These are phyloP conservation scores for Apiotrichum gracile DNA, from an alignment of 1,284 basidiomycete species.

Conservation along the genomic window DNA sequence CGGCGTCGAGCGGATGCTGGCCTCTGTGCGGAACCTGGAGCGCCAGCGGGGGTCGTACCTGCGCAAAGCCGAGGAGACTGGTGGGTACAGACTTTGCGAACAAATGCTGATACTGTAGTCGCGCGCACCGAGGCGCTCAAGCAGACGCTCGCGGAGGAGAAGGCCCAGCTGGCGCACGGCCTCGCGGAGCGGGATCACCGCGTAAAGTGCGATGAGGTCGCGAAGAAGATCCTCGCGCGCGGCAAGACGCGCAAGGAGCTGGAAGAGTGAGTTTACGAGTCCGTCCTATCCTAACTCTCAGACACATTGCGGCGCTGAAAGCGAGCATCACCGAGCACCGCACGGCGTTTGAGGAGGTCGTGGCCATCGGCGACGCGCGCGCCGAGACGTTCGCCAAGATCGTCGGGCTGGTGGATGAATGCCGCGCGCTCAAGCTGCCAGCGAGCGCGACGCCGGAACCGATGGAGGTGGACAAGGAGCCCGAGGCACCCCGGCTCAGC, in stretches of 20 bases:
- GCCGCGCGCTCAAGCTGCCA: conserved; percentile 29
- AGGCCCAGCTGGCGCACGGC: conserved; percentile 21
- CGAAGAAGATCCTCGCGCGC: conserved; percentile 27
- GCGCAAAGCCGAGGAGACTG: conserved; percentile 25
- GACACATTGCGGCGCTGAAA: conserved; percentile 30
- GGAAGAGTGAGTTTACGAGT: conserved; percentile 28
- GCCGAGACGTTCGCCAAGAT: conserved; percentile 31
- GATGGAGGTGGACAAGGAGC: neutral
- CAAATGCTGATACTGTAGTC: conserved; percentile 5
- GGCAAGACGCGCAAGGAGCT: conserved; percentile 31
- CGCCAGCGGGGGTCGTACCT: conserved; percentile 28
- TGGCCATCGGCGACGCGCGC: conserved; percentile 24
- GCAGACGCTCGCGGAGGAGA: conserved; percentile 28
- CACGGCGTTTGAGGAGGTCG: conserved; percentile 18
- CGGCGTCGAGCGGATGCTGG: conserved; percentile 31
- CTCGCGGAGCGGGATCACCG: conserved; percentile 30
- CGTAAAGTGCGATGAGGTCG: conserved; percentile 39
- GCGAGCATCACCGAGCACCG: conserved; percentile 29
- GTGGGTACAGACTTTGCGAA: no score
- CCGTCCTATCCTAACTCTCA: conserved; percentile 1
- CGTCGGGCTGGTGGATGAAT: conserved; percentile 30
- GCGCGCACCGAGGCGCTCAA: conserved; percentile 21
- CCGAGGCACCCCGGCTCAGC: conserved; percentile 10
- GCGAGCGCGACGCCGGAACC: conserved; percentile 4
- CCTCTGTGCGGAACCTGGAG: conserved; percentile 27